Percentiles rank a stretch among this genome's conserved stretches.
phyloP scores from a whole-genome alignment of 108 stramenopile species.

The Stephanodiscus minutulus region DNA sequence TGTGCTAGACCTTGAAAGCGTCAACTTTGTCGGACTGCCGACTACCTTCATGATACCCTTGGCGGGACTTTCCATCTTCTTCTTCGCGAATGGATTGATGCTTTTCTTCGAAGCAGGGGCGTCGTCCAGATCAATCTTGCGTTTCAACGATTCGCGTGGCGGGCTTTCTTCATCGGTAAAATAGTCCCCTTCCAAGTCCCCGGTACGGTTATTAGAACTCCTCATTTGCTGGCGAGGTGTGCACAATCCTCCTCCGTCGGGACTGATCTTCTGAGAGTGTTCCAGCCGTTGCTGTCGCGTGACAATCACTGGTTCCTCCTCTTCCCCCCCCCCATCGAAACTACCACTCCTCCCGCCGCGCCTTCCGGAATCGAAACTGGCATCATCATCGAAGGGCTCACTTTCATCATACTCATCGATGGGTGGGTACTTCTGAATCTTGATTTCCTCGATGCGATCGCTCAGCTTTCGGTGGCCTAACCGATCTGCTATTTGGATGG shows the following conservation, averaged over 20 bases:
- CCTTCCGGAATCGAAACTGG: conserved; percentile 17
- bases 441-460: conserved; percentile 62
- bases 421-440: conserved; percentile 52
- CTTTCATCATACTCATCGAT: conserved; percentile 46
- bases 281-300: conserved; percentile 13
- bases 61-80: conserved; percentile 42
- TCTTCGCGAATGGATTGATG: conserved; percentile 58
- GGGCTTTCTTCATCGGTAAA: conserved; percentile 41
- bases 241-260: conserved; percentile 13
- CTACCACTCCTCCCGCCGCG: conserved; percentile 17
- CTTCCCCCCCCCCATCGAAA: conserved; percentile 2
- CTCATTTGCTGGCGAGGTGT: conserved; percentile 11
- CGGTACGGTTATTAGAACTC: neutral
- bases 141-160: conserved; percentile 30
- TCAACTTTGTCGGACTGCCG: conserved; percentile 30
- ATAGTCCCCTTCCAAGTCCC: neutral
- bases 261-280: conserved; percentile 29
- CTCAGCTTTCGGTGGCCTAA: conserved; percentile 56
- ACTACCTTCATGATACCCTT: conserved; percentile 41
- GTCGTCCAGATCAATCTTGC: conserved; percentile 34
- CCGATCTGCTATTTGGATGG: conserved; percentile 67
- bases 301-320: conserved; percentile 32
- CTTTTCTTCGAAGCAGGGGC: conserved; percentile 1
- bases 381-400: conserved; percentile 25
- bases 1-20: conserved; percentile 38